These are phyloP conservation scores for Crithidia bombi DNA, from an alignment of 208 protist species.

Conservation along the genomic window DNA sequence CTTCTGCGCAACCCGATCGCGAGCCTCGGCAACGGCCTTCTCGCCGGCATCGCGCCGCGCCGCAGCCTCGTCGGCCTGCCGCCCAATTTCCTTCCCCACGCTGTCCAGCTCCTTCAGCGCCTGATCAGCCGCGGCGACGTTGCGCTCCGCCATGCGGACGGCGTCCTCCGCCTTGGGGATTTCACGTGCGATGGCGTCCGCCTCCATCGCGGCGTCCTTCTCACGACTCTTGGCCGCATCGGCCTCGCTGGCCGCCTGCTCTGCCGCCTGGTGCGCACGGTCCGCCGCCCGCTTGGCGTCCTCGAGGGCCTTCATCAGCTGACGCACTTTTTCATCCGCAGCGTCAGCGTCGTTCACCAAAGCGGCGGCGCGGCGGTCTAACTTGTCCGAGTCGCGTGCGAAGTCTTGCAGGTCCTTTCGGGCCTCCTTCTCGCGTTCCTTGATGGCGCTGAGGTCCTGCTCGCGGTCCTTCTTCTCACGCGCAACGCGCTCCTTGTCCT, in stretches of 20 bases:
- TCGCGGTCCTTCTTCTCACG: slow-evolving; percentile 88
- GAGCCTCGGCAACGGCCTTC: slow-evolving; percentile 70
- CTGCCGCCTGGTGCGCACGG: slow-evolving; percentile 65
- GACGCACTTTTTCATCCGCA: slow-evolving; percentile 88
- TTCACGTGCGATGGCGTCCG: slow-evolving; percentile 70
- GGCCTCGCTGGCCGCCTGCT: slow-evolving; percentile 74
- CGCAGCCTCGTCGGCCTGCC: slow-evolving; percentile 84
- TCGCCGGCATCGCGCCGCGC: slow-evolving; percentile 73
- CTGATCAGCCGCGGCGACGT: slow-evolving; percentile 67
- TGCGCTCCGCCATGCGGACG: slow-evolving; percentile 76
- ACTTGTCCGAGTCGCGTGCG: slow-evolving; percentile 75
- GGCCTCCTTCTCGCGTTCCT: slow-evolving; percentile 79
- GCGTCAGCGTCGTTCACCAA: slow-evolving; percentile 64
- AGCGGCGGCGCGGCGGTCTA: slow-evolving; percentile 67
- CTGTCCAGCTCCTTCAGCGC: slow-evolving; percentile 82
- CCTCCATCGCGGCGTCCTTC: slow-evolving; percentile 70
- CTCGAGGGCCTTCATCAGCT: slow-evolving; percentile 85
- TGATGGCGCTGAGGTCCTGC: slow-evolving; percentile 60
- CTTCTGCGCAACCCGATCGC: slow-evolving; percentile 52
- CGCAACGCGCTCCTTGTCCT: slow-evolving; percentile 75
- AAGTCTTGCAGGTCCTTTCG: slow-evolving; percentile 79
- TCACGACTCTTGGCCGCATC: slow-evolving; percentile 66
- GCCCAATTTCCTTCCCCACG: slow-evolving; percentile 77
- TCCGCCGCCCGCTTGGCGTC: slow-evolving; percentile 82
- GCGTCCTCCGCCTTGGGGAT: slow-evolving; percentile 80